Conservation (phyloP, 768 basidiomycete genomes). For the Imleria badia region DNA sequence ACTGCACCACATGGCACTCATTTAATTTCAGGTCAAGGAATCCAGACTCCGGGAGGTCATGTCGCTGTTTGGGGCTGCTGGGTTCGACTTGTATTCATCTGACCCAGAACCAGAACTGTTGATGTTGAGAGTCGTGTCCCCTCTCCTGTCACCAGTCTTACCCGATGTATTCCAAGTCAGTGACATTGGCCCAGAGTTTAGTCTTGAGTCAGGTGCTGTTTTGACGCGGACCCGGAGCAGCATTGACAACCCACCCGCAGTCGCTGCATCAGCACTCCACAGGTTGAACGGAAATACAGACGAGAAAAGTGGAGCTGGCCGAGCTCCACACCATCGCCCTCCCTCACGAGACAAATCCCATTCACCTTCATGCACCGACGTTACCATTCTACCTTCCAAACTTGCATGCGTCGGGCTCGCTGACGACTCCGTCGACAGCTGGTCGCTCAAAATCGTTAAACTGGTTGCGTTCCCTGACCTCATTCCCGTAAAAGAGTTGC, state of each 20-base stretch:
- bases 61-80: slow-evolving; percentile 54
- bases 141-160: slow-evolving; percentile 33
- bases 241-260: slow-evolving; percentile 32
- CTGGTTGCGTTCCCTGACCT: slow-evolving; percentile 76
- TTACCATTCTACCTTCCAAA: slow-evolving; percentile 64
- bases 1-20: not conserved
- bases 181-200: slow-evolving; percentile 31
- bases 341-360: slow-evolving; percentile 41
- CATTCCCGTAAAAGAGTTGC: slow-evolving; percentile 37
- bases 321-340: slow-evolving; percentile 10
- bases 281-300: slow-evolving; percentile 1
- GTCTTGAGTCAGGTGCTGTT: slow-evolving; percentile 41
- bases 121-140: slow-evolving; percentile 30
- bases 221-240: slow-evolving; percentile 49
- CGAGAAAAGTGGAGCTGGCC: slow-evolving; percentile 1
- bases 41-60: slow-evolving; percentile 62
- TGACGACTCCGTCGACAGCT: slow-evolving; percentile 65
- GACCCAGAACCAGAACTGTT: slow-evolving; percentile 41
- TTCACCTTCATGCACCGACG: slow-evolving; percentile 58
- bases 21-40: slow-evolving; percentile 57
- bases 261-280: slow-evolving; percentile 8
- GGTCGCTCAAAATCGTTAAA: slow-evolving; percentile 77
- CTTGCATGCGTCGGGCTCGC: slow-evolving; percentile 75
- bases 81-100: slow-evolving; percentile 63
- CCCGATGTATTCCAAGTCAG: slow-evolving; percentile 30